Conservation (phyloP, 2,329 filamentous ascomycete genomes). For the Cladosporium sp. region DNA sequence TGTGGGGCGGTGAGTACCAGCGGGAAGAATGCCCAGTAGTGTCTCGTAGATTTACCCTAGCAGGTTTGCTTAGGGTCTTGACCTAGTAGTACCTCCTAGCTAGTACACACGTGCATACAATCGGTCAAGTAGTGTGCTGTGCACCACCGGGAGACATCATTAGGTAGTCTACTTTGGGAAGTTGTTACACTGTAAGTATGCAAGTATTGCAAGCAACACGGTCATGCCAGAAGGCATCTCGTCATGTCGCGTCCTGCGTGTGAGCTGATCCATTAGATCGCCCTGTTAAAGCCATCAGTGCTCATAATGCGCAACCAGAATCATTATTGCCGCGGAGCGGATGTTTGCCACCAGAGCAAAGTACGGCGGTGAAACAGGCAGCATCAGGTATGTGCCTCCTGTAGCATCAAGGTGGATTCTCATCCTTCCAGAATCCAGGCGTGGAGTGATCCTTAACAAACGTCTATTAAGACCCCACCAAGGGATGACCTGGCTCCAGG, state of each 20-base stretch:
- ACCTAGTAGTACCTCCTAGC: neutral
- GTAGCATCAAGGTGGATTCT: conserved; percentile 3
- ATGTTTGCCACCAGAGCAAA: neutral
- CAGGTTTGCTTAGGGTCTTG: too few species aligned
- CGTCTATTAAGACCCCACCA: conserved; percentile 6
- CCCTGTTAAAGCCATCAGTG: neutral
- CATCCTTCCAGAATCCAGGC: neutral
- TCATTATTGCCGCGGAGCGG: neutral
- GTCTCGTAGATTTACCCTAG: too few species aligned
- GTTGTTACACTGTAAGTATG: too few species aligned
- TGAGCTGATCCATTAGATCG: too few species aligned
- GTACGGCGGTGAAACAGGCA: conserved; percentile 5
- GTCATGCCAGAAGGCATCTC: too few species aligned
- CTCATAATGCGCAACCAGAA: neutral
- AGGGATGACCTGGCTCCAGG: neutral
- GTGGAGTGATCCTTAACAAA: neutral
- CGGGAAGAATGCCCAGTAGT: neutral
- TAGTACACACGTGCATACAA: conserved; percentile 3
- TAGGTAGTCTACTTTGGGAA: too few species aligned
- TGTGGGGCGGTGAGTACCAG: conserved; percentile 9
- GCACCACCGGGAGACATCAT: too few species aligned
- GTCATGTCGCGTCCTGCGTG: too few species aligned
- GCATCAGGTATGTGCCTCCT: neutral
- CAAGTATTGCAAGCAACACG: too few species aligned
- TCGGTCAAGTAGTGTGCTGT: too few species aligned